Percentiles rank a stretch among this genome's conserved stretches.
These are phyloP conservation scores for Tympanopsis confertula DNA, from an alignment of 2,329 filamentous ascomycete genomes.

Conservation along the genomic window DNA sequence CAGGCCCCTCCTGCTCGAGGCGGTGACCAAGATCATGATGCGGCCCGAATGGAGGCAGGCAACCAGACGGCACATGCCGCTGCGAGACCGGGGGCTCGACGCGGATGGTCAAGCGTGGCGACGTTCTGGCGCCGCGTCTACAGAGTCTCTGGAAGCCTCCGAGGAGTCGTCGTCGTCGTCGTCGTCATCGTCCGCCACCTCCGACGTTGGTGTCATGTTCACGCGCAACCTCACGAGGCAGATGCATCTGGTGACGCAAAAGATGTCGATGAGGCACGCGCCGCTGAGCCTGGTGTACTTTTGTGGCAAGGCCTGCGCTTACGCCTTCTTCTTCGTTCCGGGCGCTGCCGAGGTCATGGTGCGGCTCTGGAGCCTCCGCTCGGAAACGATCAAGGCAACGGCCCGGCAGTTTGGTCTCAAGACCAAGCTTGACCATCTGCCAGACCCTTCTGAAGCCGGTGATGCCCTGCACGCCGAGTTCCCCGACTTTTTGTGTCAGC, in stretches of 20 bases:
- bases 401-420: conserved; percentile 58
- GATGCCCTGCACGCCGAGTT: conserved; percentile 31
- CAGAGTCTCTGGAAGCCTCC: conserved; percentile 56
- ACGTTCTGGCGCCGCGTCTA: conserved; percentile 35
- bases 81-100: conserved; percentile 39
- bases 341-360: conserved; percentile 75
- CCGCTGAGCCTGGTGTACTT: conserved; percentile 65
- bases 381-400: conserved; percentile 59
- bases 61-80: conserved; percentile 54
- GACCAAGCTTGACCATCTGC: conserved; percentile 39
- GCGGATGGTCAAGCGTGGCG: conserved; percentile 27
- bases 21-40: conserved; percentile 71
- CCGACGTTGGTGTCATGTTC: conserved; percentile 83
- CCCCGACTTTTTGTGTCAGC: conserved; percentile 31
- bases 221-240: conserved; percentile 71
- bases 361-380: conserved; percentile 65
- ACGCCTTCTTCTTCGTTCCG: conserved; percentile 86
- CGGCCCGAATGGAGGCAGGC: conserved; percentile 75
- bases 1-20: conserved; percentile 68
- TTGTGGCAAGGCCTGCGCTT: conserved; percentile 80
- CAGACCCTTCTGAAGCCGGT: conserved; percentile 52
- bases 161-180: conserved; percentile 43
- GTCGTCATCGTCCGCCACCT: conserved; percentile 52
- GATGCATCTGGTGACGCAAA: conserved; percentile 77
- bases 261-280: conserved; percentile 67